phyloP scores from a whole-genome alignment of 1,284 basidiomycete genomes.

The Ceraceosorus bombacis region DNA sequence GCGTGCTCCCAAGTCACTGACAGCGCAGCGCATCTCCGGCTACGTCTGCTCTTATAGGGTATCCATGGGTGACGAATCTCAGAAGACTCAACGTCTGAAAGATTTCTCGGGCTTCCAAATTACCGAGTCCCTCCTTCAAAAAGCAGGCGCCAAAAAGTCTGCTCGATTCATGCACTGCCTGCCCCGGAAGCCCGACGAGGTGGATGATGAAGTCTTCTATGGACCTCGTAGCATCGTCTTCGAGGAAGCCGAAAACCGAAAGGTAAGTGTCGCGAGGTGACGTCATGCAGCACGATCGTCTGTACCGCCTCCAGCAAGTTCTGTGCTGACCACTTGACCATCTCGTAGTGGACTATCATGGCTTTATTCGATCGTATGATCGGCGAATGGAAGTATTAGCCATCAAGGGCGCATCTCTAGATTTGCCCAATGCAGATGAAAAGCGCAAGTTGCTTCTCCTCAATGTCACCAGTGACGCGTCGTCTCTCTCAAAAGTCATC shows the following conservation, averaged over 20 bases:
- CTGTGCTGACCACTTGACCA: no score
- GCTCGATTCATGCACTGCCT: constrained; percentile 97
- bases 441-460: no score
- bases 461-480: no score
- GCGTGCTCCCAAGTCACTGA: no score
- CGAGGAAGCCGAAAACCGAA: constrained; percentile 48
- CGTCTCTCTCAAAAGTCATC: no score
- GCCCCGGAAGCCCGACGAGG: constrained; percentile 74
- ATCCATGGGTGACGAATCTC: constrained; percentile 95
- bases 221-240: constrained; percentile 44
- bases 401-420: no score
- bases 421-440: no score
- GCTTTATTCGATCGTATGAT: constrained; percentile 28
- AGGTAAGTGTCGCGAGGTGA: constrained; percentile 8
- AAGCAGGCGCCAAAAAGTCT: constrained; percentile 71
- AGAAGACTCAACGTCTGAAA: constrained; percentile 76
- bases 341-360: constrained; percentile 43
- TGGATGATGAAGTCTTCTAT: constrained; percentile 36
- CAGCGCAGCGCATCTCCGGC: background rate
- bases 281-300: background rate
- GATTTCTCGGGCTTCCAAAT: constrained; percentile 92
- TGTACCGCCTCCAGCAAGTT: background rate
- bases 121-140: constrained; percentile 59
- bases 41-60: constrained; percentile 56
- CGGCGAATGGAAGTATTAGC: no score